Percentiles rank a stretch among this genome's conserved stretches.
These are phyloP conservation scores for Aspergillus leporis DNA, from an alignment of 495 filamentous ascomycete genomes.

Conservation along the genomic window DNA sequence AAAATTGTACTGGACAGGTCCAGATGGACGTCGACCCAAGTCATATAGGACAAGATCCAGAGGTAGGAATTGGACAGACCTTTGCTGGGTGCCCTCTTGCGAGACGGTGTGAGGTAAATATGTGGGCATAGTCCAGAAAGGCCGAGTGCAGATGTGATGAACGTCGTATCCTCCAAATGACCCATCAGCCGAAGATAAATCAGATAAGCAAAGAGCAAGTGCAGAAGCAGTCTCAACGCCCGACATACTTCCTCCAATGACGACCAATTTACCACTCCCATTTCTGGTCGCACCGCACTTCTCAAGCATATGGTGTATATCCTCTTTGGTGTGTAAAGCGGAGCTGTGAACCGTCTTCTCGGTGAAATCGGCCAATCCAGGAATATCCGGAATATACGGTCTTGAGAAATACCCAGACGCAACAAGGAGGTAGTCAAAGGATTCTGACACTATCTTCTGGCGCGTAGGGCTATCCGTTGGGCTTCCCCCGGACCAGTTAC, in stretches of 20 bases:
- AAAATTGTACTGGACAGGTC: conserved; percentile 55
- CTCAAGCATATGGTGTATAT: conserved; percentile 20
- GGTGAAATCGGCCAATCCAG: conserved; percentile 30
- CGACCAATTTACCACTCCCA: conserved; percentile 62
- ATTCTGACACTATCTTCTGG: conserved; percentile 23
- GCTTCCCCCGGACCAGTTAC: background rate
- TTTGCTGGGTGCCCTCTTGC: conserved; percentile 19
- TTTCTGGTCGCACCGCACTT: conserved; percentile 4
- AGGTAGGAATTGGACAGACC: conserved; percentile 61
- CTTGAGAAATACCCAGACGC: conserved; percentile 75
- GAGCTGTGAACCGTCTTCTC: conserved; percentile 63
- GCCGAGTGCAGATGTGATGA: conserved; percentile 66
- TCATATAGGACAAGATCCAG: conserved; percentile 79
- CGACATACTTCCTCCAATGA: conserved; percentile 84
- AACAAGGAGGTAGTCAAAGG: conserved; percentile 74
- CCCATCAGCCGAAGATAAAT: conserved; percentile 43
- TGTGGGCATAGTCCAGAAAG: conserved; percentile 72
- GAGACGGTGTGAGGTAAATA: conserved; percentile 49
- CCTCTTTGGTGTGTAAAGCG: conserved; percentile 29
- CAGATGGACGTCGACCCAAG: conserved; percentile 56
- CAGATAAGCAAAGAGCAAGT: conserved; percentile 67
- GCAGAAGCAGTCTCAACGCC: conserved; percentile 74
- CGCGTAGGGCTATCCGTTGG: conserved; percentile 10
- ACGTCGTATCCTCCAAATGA: conserved; percentile 46
- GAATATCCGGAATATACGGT: conserved; percentile 54